These are phyloP conservation scores for Gnaphalium uliginosum DNA, from an alignment of 129 eudicot species.

Conservation along the genomic window DNA sequence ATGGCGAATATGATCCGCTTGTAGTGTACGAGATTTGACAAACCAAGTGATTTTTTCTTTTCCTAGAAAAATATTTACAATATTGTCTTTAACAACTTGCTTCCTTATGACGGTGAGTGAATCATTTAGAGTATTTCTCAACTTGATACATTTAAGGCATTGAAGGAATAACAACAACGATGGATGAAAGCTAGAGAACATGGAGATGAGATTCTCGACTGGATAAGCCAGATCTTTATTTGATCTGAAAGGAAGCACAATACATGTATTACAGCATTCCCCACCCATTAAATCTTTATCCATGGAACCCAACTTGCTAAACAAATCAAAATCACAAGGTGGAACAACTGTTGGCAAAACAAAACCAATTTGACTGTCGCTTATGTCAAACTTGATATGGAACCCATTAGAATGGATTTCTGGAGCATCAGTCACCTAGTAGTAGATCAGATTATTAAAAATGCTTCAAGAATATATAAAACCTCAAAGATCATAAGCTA, in stretches of 20 bases:
- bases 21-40: slow-evolving; percentile 52
- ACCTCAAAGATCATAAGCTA: too few species aligned
- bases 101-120: slow-evolving; percentile 60
- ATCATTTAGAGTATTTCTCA: slow-evolving; percentile 48
- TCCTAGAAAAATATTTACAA: slow-evolving; percentile 58
- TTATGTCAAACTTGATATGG: slow-evolving; percentile 76
- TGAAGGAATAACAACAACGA: slow-evolving; percentile 72
- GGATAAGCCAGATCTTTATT: slow-evolving; percentile 33
- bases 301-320: slow-evolving; percentile 38
- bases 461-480: neutral
- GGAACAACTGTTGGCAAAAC: slow-evolving; percentile 72
- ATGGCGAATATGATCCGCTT: slow-evolving; percentile 47
- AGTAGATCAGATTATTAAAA: slow-evolving; percentile 18
- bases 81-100: slow-evolving; percentile 53
- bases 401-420: slow-evolving; percentile 88
- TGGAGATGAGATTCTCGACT: slow-evolving; percentile 47
- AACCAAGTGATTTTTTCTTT: slow-evolving; percentile 65
- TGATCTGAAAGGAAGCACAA: slow-evolving; percentile 70
- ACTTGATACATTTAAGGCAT: slow-evolving; percentile 65
- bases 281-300: slow-evolving; percentile 21
- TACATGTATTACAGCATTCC: slow-evolving; percentile 65
- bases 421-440: slow-evolving; percentile 89
- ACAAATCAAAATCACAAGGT: slow-evolving; percentile 51
- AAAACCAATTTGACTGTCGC: slow-evolving; percentile 77
- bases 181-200: slow-evolving; percentile 82